Evolutionary conservation across 192 early-diverging fungal species (phyloP).

Genomic region (Backusella luteola): DNA sequence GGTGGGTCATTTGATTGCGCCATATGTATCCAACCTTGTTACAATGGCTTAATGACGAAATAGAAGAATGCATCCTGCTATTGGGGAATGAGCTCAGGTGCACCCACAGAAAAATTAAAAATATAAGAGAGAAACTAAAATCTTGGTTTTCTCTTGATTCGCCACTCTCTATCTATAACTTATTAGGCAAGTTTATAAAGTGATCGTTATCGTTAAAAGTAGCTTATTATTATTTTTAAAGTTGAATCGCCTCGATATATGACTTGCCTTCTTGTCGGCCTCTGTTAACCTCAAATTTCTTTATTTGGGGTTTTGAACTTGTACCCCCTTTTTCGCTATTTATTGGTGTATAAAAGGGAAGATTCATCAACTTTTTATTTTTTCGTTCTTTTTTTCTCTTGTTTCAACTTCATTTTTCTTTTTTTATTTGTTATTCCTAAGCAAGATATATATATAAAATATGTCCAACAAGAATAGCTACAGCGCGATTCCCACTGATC

Average conservation of each 20-base stretch:
- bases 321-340: not conserved
- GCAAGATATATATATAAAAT: not conserved
- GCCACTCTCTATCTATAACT: not conserved
- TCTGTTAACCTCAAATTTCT: not conserved
- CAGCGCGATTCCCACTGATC: slow-evolving; percentile 20
- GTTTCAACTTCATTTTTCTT: not conserved
- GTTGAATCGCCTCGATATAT: not conserved
- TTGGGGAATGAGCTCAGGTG: not conserved
- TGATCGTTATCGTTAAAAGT: not conserved
- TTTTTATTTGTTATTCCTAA: not conserved
- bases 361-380: not conserved
- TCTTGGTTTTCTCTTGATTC: not conserved
- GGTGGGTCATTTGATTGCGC: slow-evolving; percentile 15
- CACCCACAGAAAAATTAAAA: not conserved
- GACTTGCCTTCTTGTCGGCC: slow-evolving; percentile 3
- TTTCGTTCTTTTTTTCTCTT: not conserved
- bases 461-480: slow-evolving; percentile 15
- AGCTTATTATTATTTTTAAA: not conserved
- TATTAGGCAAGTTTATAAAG: not conserved
- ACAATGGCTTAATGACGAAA: not conserved
- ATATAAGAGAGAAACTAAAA: not conserved
- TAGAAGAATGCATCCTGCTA: not conserved
- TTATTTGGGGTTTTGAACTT: slow-evolving; percentile 1
- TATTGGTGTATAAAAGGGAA: not conserved
- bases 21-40: slow-evolving; percentile 2